Evolutionary conservation across 495 filamentous ascomycete species (phyloP).

Genomic region (Delitschia confertaspora): DNA sequence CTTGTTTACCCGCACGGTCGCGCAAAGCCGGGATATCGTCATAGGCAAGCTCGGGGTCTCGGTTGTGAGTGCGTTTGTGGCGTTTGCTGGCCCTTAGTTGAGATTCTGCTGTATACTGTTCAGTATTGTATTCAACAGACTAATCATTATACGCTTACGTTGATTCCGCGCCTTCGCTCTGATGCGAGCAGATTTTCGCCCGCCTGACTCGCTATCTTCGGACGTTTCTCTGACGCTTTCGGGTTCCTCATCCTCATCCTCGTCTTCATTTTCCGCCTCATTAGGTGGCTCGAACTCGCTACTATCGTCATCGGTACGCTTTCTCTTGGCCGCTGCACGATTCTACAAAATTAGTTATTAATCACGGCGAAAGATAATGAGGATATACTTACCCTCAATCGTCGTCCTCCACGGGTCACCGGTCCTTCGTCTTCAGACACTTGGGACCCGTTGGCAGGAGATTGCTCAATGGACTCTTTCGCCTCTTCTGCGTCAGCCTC

Average conservation of each 20-base stretch:
- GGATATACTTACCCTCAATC: conserved; percentile 20
- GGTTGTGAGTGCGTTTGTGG: conserved; percentile 43
- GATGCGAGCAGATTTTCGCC: conserved; percentile 44
- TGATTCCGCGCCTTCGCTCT: conserved; percentile 39
- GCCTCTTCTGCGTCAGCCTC: conserved; percentile 17
- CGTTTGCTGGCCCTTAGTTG: conserved; percentile 50
- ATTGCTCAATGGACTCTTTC: conserved; percentile 22
- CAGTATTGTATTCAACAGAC: too few species aligned
- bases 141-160: too few species aligned
- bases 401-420: conserved; percentile 41
- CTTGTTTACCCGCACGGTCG: conserved; percentile 31
- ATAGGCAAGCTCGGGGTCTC: conserved; percentile 34
- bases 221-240: conserved; percentile 37
- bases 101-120: too few species aligned
- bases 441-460: conserved; percentile 37
- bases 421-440: conserved; percentile 41
- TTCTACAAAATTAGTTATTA: neutral
- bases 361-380: neutral
- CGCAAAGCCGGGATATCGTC: conserved; percentile 39
- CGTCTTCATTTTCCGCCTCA: conserved; percentile 57
- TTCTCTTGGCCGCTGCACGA: conserved; percentile 34
- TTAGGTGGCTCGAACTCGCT: conserved; percentile 82
- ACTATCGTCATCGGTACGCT: conserved; percentile 49
- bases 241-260: conserved; percentile 47
- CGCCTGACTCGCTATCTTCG: conserved; percentile 29